Conservation (phyloP, 2,329 filamentous ascomycete species). For the Fusarium duplospermum region DNA sequence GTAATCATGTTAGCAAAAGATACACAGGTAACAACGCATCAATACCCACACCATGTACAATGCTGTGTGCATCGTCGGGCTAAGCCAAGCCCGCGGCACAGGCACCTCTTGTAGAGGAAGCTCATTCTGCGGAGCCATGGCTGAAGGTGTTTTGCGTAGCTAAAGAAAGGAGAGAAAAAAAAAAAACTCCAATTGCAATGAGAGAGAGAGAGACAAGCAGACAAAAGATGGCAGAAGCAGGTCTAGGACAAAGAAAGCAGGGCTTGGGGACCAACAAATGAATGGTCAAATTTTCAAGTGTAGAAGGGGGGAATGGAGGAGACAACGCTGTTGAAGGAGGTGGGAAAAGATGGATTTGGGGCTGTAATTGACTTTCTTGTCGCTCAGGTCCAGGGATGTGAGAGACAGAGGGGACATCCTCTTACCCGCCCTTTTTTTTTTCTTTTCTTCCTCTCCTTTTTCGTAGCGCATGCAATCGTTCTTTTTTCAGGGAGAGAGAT, state of each 20-base stretch:
- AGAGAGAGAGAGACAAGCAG: neutral
- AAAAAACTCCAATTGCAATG: neutral
- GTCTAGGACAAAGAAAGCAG: neutral
- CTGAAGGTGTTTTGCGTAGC: neutral
- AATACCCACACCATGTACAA: slow-evolving; percentile 17
- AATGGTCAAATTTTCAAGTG: neutral
- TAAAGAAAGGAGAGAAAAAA: neutral
- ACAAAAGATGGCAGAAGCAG: neutral
- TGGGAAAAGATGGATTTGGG: neutral
- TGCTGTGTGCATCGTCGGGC: neutral
- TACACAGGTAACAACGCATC: neutral
- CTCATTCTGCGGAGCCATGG: neutral
- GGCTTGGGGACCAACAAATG: neutral
- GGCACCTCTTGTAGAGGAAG: neutral
- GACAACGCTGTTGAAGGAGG: neutral
- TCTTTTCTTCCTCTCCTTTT: neutral
- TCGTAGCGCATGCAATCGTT: neutral
- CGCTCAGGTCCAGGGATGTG: neutral
- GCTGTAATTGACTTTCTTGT: slow-evolving; percentile 1
- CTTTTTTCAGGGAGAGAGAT: neutral
- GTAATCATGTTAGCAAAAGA: neutral
- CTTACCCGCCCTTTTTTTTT: neutral
- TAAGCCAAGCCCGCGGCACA: neutral
- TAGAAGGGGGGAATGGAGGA: neutral
- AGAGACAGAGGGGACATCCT: neutral